Evolutionary conservation across 2,329 filamentous ascomycete species (phyloP).

Genomic region (Colletotrichum liriopes): DNA sequence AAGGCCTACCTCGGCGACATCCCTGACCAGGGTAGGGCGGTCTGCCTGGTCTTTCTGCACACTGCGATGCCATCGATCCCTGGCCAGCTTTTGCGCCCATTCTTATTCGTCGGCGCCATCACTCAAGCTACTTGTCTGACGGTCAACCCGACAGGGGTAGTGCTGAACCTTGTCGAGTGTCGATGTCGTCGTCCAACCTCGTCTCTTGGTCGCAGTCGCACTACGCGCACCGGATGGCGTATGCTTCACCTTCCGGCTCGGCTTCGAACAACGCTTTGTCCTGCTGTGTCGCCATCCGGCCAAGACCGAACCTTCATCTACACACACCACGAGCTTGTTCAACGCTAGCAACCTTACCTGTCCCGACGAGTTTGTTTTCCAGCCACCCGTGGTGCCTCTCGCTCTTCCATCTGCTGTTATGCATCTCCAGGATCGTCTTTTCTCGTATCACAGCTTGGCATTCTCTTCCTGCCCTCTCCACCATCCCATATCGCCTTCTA

Average conservation of each 20-base stretch:
- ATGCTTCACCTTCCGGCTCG: neutral
- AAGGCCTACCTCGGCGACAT: constrained; percentile 16
- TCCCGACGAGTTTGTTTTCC: neutral
- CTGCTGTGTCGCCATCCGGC: constrained; percentile 14
- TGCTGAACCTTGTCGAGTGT: constrained; percentile 32
- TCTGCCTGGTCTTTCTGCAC: constrained; percentile 25
- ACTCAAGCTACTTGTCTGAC: constrained; percentile 32
- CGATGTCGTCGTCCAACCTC: constrained; percentile 33
- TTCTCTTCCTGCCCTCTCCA: constrained; percentile 14
- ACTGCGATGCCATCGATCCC: constrained; percentile 20
- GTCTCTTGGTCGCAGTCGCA: constrained; percentile 28
- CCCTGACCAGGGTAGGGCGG: constrained; percentile 20
- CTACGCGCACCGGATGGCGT: constrained; percentile 28
- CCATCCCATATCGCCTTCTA: constrained; percentile 1
- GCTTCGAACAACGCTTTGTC: neutral
- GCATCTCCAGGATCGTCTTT: constrained; percentile 32
- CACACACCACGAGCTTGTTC: constrained; percentile 21
- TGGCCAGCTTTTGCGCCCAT: neutral
- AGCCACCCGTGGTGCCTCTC: constrained; percentile 11
- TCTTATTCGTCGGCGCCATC: constrained; percentile 30
- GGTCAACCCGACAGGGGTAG: constrained; percentile 27
- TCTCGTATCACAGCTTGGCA: constrained; percentile 44
- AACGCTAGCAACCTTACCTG: neutral
- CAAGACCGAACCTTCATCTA: constrained; percentile 14
- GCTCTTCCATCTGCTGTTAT: constrained; percentile 23